Conservation (phyloP, 495 filamentous ascomycete species). For the Podospora pseudoanserina region DNA sequence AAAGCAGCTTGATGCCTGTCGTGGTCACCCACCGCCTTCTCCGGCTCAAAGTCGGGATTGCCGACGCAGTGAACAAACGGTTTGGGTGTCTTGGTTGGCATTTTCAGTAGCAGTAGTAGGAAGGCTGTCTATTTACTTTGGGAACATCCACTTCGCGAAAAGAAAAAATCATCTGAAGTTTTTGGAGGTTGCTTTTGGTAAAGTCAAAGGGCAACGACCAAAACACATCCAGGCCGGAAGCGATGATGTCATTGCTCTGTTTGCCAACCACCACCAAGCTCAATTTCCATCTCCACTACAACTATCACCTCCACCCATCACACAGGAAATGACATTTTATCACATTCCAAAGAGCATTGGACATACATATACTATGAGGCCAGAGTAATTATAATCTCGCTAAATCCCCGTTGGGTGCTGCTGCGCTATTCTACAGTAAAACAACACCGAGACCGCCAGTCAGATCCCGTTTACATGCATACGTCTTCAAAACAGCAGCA, state of each 20-base stretch:
- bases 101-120: not conserved
- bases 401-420: too few relatives aligned
- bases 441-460: not conserved
- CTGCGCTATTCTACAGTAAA: not conserved
- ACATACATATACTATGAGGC: too few relatives aligned
- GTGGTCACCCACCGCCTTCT: slow-evolving; percentile 13
- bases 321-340: not conserved
- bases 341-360: too few relatives aligned
- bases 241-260: not conserved
- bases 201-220: not conserved
- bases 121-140: not conserved
- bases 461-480: too few relatives aligned
- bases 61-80: slow-evolving; percentile 13
- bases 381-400: not conserved
- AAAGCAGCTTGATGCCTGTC: slow-evolving; percentile 21
- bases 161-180: not conserved
- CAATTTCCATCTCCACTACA: not conserved
- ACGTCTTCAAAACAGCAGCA: too few relatives aligned
- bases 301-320: not conserved
- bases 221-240: not conserved
- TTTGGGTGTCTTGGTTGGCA: not conserved
- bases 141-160: not conserved
- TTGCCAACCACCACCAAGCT: not conserved
- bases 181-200: not conserved
- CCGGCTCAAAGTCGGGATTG: slow-evolving; percentile 17